Evolutionary conservation across 306 rosid species (phyloP).

Genomic region (Coriaria nepalensis): DNA sequence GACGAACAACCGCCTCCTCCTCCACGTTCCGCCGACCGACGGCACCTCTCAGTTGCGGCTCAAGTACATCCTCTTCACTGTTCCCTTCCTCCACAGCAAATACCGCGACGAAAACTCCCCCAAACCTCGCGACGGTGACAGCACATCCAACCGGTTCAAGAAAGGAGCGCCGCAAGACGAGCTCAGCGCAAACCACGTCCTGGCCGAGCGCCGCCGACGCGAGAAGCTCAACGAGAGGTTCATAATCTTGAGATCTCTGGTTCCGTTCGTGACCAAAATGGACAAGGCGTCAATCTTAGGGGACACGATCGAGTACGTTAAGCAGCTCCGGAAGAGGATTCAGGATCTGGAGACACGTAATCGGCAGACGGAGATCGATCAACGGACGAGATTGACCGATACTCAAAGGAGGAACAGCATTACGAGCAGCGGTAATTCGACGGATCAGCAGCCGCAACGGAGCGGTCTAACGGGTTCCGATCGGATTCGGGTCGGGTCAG

Average conservation of each 20-base stretch:
- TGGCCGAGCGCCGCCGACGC: slow-evolving; percentile 69
- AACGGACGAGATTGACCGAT: slow-evolving; percentile 17
- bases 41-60: slow-evolving; percentile 53
- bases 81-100: slow-evolving; percentile 66
- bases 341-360: slow-evolving; percentile 49
- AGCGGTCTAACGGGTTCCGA: slow-evolving; percentile 18
- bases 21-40: slow-evolving; percentile 9
- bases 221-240: slow-evolving; percentile 83
- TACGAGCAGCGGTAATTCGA: background rate
- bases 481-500: slow-evolving; percentile 1
- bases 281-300: slow-evolving; percentile 89
- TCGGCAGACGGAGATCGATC: slow-evolving; percentile 35
- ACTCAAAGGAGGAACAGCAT: slow-evolving; percentile 20
- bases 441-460: slow-evolving; percentile 4
- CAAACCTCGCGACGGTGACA: slow-evolving; percentile 13
- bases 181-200: slow-evolving; percentile 70
- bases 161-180: slow-evolving; percentile 68
- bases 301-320: slow-evolving; percentile 78
- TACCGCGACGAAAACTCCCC: slow-evolving; percentile 35
- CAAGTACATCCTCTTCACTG: slow-evolving; percentile 50
- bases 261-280: slow-evolving; percentile 92
- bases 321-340: slow-evolving; percentile 55
- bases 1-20: slow-evolving; percentile 10
- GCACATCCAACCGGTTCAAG: slow-evolving; percentile 17
- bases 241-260: slow-evolving; percentile 59